These are phyloP conservation scores for Moricandia arvensis DNA, from an alignment of 345 rosid species.

Conservation along the genomic window DNA sequence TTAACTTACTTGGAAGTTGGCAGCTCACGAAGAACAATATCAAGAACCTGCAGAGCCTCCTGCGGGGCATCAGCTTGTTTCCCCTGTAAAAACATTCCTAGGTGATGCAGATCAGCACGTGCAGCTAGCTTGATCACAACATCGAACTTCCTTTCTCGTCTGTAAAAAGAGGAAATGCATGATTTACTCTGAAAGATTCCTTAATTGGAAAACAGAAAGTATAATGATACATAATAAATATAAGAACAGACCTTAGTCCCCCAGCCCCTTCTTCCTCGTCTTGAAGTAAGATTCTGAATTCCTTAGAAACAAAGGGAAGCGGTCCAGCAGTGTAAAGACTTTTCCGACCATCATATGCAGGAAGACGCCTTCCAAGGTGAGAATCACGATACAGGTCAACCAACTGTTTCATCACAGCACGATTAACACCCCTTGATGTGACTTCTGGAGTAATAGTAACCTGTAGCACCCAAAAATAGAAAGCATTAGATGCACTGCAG, in stretches of 20 bases:
- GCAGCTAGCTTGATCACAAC: constrained; percentile 82
- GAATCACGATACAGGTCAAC: constrained; percentile 61
- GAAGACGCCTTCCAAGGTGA: constrained; percentile 89
- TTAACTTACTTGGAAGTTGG: constrained; percentile 61
- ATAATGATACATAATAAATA: background rate
- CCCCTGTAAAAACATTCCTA: constrained; percentile 82
- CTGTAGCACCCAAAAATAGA: constrained; percentile 31
- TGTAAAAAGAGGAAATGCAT: constrained; percentile 28
- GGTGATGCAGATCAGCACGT: constrained; percentile 87
- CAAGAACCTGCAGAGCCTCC: constrained; percentile 98
- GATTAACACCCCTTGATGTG: constrained; percentile 76
- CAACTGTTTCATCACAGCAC: constrained; percentile 77
- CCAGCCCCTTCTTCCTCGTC: constrained; percentile 91
- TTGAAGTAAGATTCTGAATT: constrained; percentile 62
- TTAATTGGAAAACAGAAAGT: background rate
- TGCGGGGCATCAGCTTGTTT: constrained; percentile 94
- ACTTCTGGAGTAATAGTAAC: constrained; percentile 82
- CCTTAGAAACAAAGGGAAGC: constrained; percentile 75
- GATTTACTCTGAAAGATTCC: background rate
- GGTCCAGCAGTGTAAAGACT: constrained; percentile 94
- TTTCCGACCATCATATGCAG: constrained; percentile 92
- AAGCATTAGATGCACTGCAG: background rate
- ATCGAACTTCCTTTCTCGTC: constrained; percentile 71
- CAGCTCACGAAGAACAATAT: constrained; percentile 92
- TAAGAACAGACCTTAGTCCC: constrained; percentile 51